Percentiles rank a stretch among this genome's conserved stretches.
Evolutionary conservation across 75 land plant genomes (phyloP).

Genomic region (Cunninghamia lanceolata): DNA sequence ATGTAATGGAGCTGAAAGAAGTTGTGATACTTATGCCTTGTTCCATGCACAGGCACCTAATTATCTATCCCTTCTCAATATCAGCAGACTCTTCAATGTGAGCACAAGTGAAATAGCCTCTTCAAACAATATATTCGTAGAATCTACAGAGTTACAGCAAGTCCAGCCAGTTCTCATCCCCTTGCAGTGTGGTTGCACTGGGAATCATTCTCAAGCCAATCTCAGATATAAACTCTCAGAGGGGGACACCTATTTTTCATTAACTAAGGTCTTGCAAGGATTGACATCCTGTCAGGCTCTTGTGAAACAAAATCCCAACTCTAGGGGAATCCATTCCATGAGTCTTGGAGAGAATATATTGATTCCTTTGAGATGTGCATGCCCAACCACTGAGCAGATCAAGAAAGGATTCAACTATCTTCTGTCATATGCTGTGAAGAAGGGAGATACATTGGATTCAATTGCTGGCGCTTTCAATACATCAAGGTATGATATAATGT

Average conservation of each 20-base stretch:
- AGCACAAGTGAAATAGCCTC: conserved; percentile 18
- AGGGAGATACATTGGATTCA: conserved; percentile 15
- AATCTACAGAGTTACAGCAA: conserved; percentile 14
- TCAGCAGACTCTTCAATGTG: conserved; percentile 51
- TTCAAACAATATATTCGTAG: conserved; percentile 30
- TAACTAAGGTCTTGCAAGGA: conserved; percentile 23
- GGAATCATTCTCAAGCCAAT: conserved; percentile 35
- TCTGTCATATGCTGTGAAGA: conserved; percentile 23
- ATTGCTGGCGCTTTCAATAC: conserved; percentile 16
- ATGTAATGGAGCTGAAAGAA: conserved; percentile 4
- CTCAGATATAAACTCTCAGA: conserved; percentile 36
- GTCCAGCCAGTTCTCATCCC: conserved; percentile 58
- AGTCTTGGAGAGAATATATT: conserved; percentile 8
- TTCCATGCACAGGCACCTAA: conserved; percentile 34
- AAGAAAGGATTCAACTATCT: conserved; percentile 16
- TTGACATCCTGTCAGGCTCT: conserved; percentile 38
- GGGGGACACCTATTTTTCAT: conserved; percentile 52
- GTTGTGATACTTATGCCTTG: conserved; percentile 29
- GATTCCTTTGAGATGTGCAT: conserved; percentile 39
- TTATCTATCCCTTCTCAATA: conserved; percentile 16
- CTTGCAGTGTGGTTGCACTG: conserved; percentile 53
- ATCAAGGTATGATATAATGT: conserved; percentile 1
- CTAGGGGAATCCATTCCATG: neutral
- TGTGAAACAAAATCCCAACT: conserved; percentile 17
- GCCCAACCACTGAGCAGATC: conserved; percentile 33